phyloP scores from a whole-genome alignment of 208 protist genomes.

The Trypanosoma conorhini region DNA sequence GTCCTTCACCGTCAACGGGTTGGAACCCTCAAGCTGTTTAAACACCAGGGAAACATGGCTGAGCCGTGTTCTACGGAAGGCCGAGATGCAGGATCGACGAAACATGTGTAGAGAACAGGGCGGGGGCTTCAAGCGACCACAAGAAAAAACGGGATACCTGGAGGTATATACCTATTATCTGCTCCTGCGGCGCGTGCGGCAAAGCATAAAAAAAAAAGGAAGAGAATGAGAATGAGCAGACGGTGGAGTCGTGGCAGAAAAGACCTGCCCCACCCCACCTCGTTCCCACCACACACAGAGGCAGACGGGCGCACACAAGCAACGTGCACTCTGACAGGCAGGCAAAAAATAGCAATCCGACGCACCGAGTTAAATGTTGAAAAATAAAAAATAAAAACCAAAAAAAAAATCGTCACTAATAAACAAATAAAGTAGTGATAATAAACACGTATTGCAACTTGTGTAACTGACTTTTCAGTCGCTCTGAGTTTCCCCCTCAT shows the following conservation, averaged over 20 bases:
- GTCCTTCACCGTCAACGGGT: conserved; percentile 84
- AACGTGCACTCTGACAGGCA: neutral
- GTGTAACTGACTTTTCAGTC: neutral
- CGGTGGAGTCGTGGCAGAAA: neutral
- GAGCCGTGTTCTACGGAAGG: conserved; percentile 65
- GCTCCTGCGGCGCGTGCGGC: neutral
- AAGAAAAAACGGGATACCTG: neutral
- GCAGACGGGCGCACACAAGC: neutral
- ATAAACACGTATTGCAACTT: no score
- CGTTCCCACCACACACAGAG: neutral
- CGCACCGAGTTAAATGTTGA: neutral
- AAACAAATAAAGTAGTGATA: conserved; percentile 21
- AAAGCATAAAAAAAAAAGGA: no score
- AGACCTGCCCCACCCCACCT: neutral
- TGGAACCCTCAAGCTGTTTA: conserved; percentile 80
- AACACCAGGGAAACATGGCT: conserved; percentile 70
- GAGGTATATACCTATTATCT: neutral
- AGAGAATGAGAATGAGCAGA: conserved; percentile 1
- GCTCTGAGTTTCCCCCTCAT: neutral
- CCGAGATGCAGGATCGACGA: conserved; percentile 54
- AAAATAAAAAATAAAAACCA: conserved; percentile 10
- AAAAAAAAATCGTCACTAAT: conserved; percentile 7
- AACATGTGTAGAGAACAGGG: conserved; percentile 47
- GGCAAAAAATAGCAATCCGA: neutral
- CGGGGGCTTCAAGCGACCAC: neutral